phyloP scores from a whole-genome alignment of 345 rosid genomes.

The Gossypium turneri region DNA sequence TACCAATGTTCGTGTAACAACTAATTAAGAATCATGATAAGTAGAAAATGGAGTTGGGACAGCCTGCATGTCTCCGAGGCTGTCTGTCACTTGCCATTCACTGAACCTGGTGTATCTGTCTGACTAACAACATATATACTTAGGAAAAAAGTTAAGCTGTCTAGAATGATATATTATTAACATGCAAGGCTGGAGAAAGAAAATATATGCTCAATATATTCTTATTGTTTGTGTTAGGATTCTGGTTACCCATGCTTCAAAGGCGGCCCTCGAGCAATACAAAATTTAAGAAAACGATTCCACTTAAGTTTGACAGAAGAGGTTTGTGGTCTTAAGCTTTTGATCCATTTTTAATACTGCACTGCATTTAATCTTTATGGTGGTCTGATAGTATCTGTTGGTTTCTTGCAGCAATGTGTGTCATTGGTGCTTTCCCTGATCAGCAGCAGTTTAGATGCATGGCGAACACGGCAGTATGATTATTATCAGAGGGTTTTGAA shows the following conservation, averaged over 20 bases:
- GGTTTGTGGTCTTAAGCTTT: slow-evolving; percentile 39
- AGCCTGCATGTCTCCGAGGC: not conserved
- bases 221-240: slow-evolving; percentile 48
- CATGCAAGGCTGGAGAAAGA: not conserved
- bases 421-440: slow-evolving; percentile 96
- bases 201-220: slow-evolving; percentile 3
- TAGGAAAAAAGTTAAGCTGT: not conserved
- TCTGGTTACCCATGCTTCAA: slow-evolving; percentile 99
- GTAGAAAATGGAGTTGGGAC: not conserved
- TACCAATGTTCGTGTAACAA: not conserved
- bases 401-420: slow-evolving; percentile 85
- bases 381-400: slow-evolving; percentile 23
- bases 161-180: slow-evolving; percentile 8
- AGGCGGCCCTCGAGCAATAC: slow-evolving; percentile 94
- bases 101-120: not conserved
- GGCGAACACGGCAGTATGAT: slow-evolving; percentile 98
- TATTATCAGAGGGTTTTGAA: slow-evolving; percentile 95
- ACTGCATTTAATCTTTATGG: not conserved
- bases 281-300: slow-evolving; percentile 86
- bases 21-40: not conserved
- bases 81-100: not conserved
- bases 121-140: not conserved
- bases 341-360: not conserved
- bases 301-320: slow-evolving; percentile 95
- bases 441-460: slow-evolving; percentile 98